Evolutionary conservation across 345 rosid genomes (phyloP).

Genomic region (Ceriops decandra): DNA sequence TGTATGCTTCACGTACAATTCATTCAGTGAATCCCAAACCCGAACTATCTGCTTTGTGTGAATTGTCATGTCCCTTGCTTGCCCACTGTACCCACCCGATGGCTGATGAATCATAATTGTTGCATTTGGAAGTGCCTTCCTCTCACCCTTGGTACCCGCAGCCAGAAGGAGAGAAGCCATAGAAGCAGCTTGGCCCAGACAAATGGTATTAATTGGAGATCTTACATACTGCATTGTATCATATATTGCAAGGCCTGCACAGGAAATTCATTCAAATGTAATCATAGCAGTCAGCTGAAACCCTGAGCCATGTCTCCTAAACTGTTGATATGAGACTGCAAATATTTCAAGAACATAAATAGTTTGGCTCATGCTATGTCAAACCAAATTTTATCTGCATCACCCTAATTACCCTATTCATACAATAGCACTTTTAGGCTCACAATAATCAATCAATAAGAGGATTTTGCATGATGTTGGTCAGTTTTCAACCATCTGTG

Average conservation of each 20-base stretch:
- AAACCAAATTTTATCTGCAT: neutral
- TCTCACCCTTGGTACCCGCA: slow-evolving; percentile 87
- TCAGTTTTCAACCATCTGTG: too few relatives aligned
- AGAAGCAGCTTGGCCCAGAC: slow-evolving; percentile 98
- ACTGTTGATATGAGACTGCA: neutral
- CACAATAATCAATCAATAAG: too few relatives aligned
- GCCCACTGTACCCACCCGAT: slow-evolving; percentile 96
- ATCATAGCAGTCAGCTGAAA: neutral
- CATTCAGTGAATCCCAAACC: slow-evolving; percentile 83
- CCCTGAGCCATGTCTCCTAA: neutral
- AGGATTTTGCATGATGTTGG: too few relatives aligned
- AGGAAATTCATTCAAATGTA: neutral
- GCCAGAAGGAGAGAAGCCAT: slow-evolving; percentile 98
- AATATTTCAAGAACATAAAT: neutral
- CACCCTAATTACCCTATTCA: too few relatives aligned
- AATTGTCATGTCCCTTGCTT: slow-evolving; percentile 89
- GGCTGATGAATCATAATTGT: slow-evolving; percentile 98
- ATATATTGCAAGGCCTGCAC: slow-evolving; percentile 91
- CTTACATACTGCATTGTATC: slow-evolving; percentile 96
- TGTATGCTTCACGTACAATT: slow-evolving; percentile 67
- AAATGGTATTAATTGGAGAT: slow-evolving; percentile 83
- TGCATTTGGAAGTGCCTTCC: slow-evolving; percentile 86
- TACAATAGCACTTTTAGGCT: too few relatives aligned
- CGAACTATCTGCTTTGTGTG: slow-evolving; percentile 94
- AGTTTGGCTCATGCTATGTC: neutral